Conservation (phyloP, 495 filamentous ascomycete species). For the Aspergillus saccharolyticus region DNA sequence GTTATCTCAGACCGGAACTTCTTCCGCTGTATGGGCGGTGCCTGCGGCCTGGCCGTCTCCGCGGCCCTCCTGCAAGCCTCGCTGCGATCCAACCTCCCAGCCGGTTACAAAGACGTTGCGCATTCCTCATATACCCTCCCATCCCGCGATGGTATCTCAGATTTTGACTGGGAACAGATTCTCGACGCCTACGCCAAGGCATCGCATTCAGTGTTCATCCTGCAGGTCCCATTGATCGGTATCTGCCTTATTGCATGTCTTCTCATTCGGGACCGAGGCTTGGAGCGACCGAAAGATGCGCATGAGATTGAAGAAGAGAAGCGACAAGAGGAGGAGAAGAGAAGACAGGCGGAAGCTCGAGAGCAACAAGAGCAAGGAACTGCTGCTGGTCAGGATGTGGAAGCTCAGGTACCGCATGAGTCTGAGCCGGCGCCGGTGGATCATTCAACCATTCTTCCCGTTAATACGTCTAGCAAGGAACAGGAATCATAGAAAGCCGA, state of each 20-base stretch:
- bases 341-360: neutral
- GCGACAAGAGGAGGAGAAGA: slow-evolving; percentile 18
- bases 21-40: slow-evolving; percentile 55
- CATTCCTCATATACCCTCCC: slow-evolving; percentile 42
- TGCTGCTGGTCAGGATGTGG: neutral
- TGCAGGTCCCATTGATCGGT: slow-evolving; percentile 52
- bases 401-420: neutral
- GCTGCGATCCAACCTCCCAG: slow-evolving; percentile 42
- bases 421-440: neutral
- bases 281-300: slow-evolving; percentile 47
- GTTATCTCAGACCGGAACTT: slow-evolving; percentile 61
- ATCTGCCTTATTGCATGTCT: slow-evolving; percentile 47
- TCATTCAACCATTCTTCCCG: neutral
- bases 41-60: slow-evolving; percentile 55
- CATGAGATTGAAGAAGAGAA: slow-evolving; percentile 33
- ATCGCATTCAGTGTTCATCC: slow-evolving; percentile 48
- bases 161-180: slow-evolving; percentile 37
- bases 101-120: slow-evolving; percentile 34
- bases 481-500: neutral
- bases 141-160: slow-evolving; percentile 24
- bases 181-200: slow-evolving; percentile 48
- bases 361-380: neutral
- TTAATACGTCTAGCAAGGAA: neutral
- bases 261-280: slow-evolving; percentile 50
- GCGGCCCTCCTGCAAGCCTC: slow-evolving; percentile 52